Evolutionary conservation across 1,139 yeast genomes (phyloP).

Genomic region (Candida tunisiensis): DNA sequence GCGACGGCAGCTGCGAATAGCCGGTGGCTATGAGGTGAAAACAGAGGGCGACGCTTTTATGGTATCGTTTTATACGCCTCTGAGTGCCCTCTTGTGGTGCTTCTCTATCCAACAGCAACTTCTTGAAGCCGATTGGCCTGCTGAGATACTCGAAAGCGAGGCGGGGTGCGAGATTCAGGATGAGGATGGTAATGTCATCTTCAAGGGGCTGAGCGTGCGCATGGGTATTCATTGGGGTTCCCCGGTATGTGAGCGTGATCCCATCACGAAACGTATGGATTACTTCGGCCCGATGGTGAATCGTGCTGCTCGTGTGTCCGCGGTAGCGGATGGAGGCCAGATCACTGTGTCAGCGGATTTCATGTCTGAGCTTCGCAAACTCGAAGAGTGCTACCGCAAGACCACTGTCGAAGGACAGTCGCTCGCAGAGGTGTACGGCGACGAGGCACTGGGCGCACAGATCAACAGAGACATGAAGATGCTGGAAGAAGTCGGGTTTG

Average conservation of each 20-base stretch:
- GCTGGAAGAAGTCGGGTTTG: constrained; percentile 54
- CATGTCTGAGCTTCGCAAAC: constrained; percentile 47
- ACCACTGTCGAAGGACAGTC: constrained; percentile 21
- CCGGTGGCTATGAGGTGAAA: constrained; percentile 95
- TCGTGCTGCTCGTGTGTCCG: constrained; percentile 82
- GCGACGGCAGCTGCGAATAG: constrained; percentile 84
- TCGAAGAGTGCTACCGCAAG: constrained; percentile 35
- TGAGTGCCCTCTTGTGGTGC: constrained; percentile 88
- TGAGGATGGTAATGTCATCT: constrained; percentile 35
- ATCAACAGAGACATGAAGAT: constrained; percentile 29
- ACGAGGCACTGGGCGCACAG: constrained; percentile 8
- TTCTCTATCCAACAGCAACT: constrained; percentile 81
- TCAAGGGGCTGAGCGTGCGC: constrained; percentile 82
- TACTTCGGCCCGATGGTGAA: constrained; percentile 98
- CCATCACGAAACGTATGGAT: constrained; percentile 94
- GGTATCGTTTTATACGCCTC: constrained; percentile 94
- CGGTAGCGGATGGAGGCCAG: constrained; percentile 98
- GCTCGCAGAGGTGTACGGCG: constrained; percentile 46
- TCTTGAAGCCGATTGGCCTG: constrained; percentile 85
- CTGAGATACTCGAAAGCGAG: constrained; percentile 69
- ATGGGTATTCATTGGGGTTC: constrained; percentile 99
- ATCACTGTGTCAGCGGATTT: constrained; percentile 76
- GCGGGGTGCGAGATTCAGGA: constrained; percentile 81
- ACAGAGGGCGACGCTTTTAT: constrained; percentile 99
- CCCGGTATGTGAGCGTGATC: constrained; percentile 91